A percentile compares a stretch with the other conserved stretches of the same genome.
Evolutionary conservation across 1,284 basidiomycete genomes (phyloP).

Genomic region (Fomitiporia mediterranea): DNA sequence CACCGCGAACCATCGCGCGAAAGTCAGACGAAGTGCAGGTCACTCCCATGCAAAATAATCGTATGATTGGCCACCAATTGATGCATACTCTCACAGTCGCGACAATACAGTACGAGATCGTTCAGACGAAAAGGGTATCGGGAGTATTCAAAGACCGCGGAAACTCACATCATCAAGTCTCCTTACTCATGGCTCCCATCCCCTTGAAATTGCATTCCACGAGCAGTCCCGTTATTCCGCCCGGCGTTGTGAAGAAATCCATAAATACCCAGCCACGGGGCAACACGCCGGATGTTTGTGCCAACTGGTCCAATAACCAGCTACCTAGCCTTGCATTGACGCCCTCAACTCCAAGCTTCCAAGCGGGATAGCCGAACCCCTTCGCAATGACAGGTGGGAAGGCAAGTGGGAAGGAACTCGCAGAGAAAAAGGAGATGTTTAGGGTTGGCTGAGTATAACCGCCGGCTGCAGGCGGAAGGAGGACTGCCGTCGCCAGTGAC

Average conservation of each 20-base stretch:
- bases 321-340: conserved; percentile 69
- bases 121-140: not conserved
- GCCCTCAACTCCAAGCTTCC: conserved; percentile 74
- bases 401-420: conserved; percentile 73
- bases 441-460: conserved; percentile 43
- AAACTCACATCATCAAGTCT: not conserved
- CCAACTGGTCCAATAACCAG: conserved; percentile 60
- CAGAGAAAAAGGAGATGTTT: conserved; percentile 76
- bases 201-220: conserved; percentile 65
- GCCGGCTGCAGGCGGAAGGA: conserved; percentile 40
- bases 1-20: not conserved
- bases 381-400: conserved; percentile 68
- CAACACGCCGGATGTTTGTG: conserved; percentile 8
- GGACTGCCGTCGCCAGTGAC: conserved; percentile 46
- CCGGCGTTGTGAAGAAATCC: conserved; percentile 64
- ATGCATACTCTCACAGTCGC: not conserved
- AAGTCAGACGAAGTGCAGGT: not conserved
- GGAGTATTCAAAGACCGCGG: not conserved
- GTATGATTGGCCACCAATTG: not conserved
- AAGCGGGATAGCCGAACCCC: conserved; percentile 75
- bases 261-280: conserved; percentile 69
- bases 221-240: conserved; percentile 56
- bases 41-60: not conserved
- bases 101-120: not conserved
- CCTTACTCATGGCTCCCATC: not conserved